Evolutionary conservation across 2,329 filamentous ascomycete genomes (phyloP).

Genomic region (Pestalotiopsis sp.): DNA sequence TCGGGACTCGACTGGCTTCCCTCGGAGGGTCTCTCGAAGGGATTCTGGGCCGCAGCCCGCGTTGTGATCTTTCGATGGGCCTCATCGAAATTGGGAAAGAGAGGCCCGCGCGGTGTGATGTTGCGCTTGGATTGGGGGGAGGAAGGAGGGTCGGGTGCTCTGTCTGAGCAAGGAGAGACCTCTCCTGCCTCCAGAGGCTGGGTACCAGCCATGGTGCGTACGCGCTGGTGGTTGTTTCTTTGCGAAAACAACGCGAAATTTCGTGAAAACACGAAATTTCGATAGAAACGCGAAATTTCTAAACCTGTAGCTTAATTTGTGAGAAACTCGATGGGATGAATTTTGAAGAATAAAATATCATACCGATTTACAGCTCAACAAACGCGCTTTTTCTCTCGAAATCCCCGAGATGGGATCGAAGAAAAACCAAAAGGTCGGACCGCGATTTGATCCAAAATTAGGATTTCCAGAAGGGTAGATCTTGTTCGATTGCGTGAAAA

Average conservation of each 20-base stretch:
- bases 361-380: too few species aligned
- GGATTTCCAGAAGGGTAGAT: neutral
- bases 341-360: too few species aligned
- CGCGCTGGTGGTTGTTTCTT: neutral
- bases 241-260: too few species aligned
- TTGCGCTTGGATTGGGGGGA: constrained; percentile 16
- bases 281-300: too few species aligned
- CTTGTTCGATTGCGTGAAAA: neutral
- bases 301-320: too few species aligned
- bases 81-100: constrained; percentile 40
- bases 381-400: too few species aligned
- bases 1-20: constrained; percentile 14
- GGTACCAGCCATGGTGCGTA: neutral
- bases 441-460: neutral
- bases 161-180: constrained; percentile 5
- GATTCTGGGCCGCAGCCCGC: constrained; percentile 19
- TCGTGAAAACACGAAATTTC: too few species aligned
- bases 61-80: constrained; percentile 42
- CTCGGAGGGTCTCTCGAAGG: constrained; percentile 13
- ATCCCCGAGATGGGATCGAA: too few species aligned
- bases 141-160: neutral
- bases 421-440: too few species aligned
- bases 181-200: constrained; percentile 12
- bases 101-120: constrained; percentile 33
- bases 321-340: too few species aligned